Evolutionary conservation across 2,329 filamentous ascomycete genomes (phyloP).

Genomic region (Chaetomium strumarium): DNA sequence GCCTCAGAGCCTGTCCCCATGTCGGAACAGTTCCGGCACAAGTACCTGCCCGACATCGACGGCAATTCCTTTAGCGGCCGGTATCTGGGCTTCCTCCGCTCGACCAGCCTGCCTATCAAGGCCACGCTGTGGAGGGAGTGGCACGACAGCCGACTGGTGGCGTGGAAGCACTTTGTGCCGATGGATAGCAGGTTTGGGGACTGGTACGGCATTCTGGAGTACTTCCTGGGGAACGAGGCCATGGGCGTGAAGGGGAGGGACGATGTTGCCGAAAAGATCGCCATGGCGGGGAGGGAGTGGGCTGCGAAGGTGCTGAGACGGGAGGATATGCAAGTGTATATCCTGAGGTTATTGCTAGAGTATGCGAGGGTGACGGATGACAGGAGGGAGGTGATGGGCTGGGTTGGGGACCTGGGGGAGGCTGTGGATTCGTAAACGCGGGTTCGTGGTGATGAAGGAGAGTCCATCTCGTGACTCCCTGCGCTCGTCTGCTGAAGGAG

Average conservation of each 20-base stretch:
- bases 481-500: no score
- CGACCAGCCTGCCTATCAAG: slow-evolving; percentile 68
- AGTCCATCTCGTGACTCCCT: no score
- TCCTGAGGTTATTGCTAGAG: slow-evolving; percentile 57
- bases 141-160: slow-evolving; percentile 67
- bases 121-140: slow-evolving; percentile 73
- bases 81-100: slow-evolving; percentile 63
- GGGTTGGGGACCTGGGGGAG: slow-evolving; percentile 43
- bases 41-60: slow-evolving; percentile 71
- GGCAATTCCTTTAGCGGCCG: slow-evolving; percentile 66
- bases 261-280: slow-evolving; percentile 56
- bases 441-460: no score
- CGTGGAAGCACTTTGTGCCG: slow-evolving; percentile 78
- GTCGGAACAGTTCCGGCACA: slow-evolving; percentile 52
- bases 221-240: slow-evolving; percentile 56
- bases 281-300: slow-evolving; percentile 60
- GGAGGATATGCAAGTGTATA: slow-evolving; percentile 71
- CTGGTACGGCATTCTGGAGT: slow-evolving; percentile 66
- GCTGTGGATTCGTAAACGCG: no score
- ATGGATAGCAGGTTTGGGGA: slow-evolving; percentile 71
- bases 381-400: slow-evolving; percentile 47
- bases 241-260: slow-evolving; percentile 42
- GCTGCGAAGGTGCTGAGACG: slow-evolving; percentile 60
- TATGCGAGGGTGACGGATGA: slow-evolving; percentile 53
- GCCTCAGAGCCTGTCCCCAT: slow-evolving; percentile 28